Evolutionary conservation across 2,329 filamentous ascomycete species (phyloP).

Genomic region (Chaetomium olivaceum): DNA sequence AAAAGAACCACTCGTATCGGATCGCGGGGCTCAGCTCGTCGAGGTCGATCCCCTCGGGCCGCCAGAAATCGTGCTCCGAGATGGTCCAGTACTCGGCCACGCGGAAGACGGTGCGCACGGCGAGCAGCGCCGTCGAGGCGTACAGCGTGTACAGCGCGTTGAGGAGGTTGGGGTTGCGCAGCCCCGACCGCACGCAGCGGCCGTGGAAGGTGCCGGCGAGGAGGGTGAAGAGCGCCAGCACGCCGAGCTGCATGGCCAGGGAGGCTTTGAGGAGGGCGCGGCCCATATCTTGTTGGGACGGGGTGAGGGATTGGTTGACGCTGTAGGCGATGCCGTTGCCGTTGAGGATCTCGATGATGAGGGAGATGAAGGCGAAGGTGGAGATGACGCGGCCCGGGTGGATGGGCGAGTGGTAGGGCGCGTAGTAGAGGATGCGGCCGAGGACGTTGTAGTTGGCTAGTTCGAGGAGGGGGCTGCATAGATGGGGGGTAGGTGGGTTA

Average conservation of each 20-base stretch:
- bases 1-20: constrained; percentile 62
- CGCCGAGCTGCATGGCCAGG: constrained; percentile 56
- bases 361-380: constrained; percentile 41
- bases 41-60: constrained; percentile 47
- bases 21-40: constrained; percentile 49
- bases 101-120: constrained; percentile 58
- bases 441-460: constrained; percentile 59
- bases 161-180: constrained; percentile 38
- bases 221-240: constrained; percentile 51
- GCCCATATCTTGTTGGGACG: constrained; percentile 44
- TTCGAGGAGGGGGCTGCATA: constrained; percentile 46
- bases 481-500: neutral
- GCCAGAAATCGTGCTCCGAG: constrained; percentile 43
- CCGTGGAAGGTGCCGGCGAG: constrained; percentile 53
- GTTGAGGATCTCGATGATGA: constrained; percentile 28
- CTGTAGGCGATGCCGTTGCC: constrained; percentile 49
- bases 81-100: constrained; percentile 59
- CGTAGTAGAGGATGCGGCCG: constrained; percentile 57
- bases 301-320: constrained; percentile 47
- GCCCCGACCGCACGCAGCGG: constrained; percentile 43
- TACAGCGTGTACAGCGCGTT: constrained; percentile 53
- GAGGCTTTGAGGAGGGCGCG: constrained; percentile 52
- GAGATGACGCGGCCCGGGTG: constrained; percentile 43
- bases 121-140: constrained; percentile 49
- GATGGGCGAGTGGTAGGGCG: constrained; percentile 54